Evolutionary conservation across 352 stramenopile genomes (phyloP).

Genomic region (Thalassiosira exigua): DNA sequence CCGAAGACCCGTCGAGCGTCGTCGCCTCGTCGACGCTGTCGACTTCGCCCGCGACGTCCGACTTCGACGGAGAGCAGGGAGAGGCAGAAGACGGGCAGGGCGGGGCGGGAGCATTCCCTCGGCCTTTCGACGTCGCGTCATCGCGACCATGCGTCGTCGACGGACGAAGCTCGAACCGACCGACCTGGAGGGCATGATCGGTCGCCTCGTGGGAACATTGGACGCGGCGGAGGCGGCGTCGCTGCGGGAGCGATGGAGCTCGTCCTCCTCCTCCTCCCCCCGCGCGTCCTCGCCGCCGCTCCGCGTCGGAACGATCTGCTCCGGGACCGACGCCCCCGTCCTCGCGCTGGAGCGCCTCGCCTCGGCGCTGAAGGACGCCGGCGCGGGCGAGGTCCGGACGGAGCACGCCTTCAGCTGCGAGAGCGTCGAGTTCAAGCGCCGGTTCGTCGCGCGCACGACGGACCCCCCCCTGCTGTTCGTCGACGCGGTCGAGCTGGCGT

Average conservation of each 20-base stretch:
- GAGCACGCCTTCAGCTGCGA: conserved; percentile 37
- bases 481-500: conserved; percentile 17
- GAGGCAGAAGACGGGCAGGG: too few relatives aligned
- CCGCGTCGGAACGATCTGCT: conserved; percentile 27
- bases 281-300: conserved; percentile 3
- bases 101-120: too few relatives aligned
- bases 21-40: too few relatives aligned
- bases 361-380: conserved; percentile 13
- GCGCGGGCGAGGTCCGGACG: neutral
- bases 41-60: too few relatives aligned
- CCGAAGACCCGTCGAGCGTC: neutral
- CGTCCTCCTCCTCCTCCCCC: neutral
- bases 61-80: too few relatives aligned
- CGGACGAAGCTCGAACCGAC: too few relatives aligned
- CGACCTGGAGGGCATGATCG: conserved; percentile 5
- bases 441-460: conserved; percentile 27
- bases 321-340: conserved; percentile 35
- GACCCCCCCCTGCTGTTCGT: conserved; percentile 25
- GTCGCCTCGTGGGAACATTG: neutral
- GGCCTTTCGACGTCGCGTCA: too few relatives aligned
- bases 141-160: too few relatives aligned
- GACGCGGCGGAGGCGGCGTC: neutral
- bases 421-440: conserved; percentile 29
- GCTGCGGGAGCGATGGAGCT: neutral
- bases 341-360: conserved; percentile 21